phyloP scores from a whole-genome alignment of 2,329 filamentous ascomycete species.

The Trichophaea hybrida region DNA sequence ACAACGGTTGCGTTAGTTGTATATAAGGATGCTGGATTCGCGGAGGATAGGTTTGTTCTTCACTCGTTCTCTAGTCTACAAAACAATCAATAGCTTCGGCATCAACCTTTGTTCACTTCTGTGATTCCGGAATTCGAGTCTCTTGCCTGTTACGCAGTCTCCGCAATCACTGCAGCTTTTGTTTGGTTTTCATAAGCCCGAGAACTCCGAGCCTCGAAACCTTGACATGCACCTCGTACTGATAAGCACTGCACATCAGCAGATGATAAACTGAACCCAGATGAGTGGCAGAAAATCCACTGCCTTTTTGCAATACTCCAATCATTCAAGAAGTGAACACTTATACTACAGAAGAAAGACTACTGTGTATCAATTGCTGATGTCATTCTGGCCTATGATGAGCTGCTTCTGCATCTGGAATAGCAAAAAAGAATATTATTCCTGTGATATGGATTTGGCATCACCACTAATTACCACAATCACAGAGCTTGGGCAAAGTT shows the following conservation, averaged over 20 bases:
- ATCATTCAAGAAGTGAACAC: slow-evolving; percentile 6
- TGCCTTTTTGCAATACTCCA: slow-evolving; percentile 3
- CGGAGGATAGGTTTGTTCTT: too few relatives aligned
- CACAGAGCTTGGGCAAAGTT: background rate
- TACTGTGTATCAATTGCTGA: background rate
- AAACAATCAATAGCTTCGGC: too few relatives aligned
- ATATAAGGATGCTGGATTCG: too few relatives aligned
- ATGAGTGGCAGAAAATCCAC: slow-evolving; percentile 5
- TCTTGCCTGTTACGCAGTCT: too few relatives aligned
- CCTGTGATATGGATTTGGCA: background rate
- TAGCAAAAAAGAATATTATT: background rate
- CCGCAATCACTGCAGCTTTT: too few relatives aligned
- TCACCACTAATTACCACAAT: slow-evolving; percentile 4
- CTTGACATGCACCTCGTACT: background rate
- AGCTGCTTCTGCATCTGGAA: background rate
- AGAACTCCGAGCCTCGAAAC: too few relatives aligned
- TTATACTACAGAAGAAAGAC: slow-evolving; percentile 2
- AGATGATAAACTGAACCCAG: background rate
- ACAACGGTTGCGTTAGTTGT: too few relatives aligned
- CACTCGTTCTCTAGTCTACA: too few relatives aligned
- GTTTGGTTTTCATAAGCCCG: too few relatives aligned
- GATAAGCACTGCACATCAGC: background rate
- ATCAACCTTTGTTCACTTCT: too few relatives aligned
- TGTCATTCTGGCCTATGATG: slow-evolving; percentile 1
- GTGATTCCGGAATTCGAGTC: too few relatives aligned